Evolutionary conservation across 192 early-diverging fungal genomes (phyloP).

Genomic region (Coemansia erecta): DNA sequence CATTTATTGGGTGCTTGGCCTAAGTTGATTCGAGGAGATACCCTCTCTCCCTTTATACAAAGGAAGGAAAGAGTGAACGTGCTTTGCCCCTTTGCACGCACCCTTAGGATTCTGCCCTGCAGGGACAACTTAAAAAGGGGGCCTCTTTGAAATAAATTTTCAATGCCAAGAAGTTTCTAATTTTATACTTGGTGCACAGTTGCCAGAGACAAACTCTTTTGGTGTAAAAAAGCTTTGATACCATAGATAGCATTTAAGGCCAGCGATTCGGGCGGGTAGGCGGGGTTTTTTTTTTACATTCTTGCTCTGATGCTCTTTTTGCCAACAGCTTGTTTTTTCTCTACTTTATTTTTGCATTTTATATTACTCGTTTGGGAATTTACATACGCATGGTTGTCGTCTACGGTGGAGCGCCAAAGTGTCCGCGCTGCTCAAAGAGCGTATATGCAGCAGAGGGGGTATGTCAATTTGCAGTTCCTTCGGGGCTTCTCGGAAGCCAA

Average conservation of each 20-base stretch:
- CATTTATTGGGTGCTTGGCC: slow-evolving; percentile 42
- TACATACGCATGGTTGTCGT: slow-evolving; percentile 16
- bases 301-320: too few species aligned
- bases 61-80: background rate
- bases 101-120: too few species aligned
- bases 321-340: background rate
- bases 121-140: too few species aligned
- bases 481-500: background rate
- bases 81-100: background rate
- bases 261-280: too few species aligned
- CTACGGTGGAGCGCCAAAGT: slow-evolving; percentile 40
- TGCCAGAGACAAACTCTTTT: too few species aligned
- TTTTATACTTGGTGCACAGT: too few species aligned
- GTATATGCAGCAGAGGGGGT: slow-evolving; percentile 55
- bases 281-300: too few species aligned
- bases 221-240: too few species aligned
- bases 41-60: slow-evolving; percentile 7
- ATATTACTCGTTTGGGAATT: background rate
- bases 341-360: background rate
- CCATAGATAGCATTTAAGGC: too few species aligned
- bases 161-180: too few species aligned
- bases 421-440: slow-evolving; percentile 52
- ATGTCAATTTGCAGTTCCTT: slow-evolving; percentile 2
- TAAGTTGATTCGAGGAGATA: slow-evolving; percentile 13
- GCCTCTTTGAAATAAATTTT: too few species aligned